phyloP scores from a whole-genome alignment of 805 yeast species.

The Kockiozyma suomiensis region DNA sequence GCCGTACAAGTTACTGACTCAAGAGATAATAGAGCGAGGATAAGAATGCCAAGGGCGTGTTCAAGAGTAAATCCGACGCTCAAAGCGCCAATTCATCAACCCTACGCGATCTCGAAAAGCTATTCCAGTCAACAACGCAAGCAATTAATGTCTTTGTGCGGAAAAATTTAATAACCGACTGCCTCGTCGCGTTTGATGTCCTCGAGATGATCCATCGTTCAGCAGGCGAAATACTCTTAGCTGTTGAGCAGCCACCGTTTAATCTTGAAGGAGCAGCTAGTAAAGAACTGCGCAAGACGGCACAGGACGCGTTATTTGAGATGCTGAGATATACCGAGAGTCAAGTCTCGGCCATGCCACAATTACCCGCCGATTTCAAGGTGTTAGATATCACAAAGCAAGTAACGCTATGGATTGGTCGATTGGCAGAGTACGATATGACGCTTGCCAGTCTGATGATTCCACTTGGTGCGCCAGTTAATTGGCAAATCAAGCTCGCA shows the following conservation, averaged over 20 bases:
- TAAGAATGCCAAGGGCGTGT: slow-evolving; percentile 9
- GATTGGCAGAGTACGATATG: slow-evolving; percentile 59
- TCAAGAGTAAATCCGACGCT: slow-evolving; percentile 14
- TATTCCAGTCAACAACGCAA: slow-evolving; percentile 31
- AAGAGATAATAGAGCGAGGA: slow-evolving; percentile 11
- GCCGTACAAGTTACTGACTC: no score
- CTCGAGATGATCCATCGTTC: slow-evolving; percentile 52
- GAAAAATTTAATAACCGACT: slow-evolving; percentile 50
- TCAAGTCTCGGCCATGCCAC: slow-evolving; percentile 50
- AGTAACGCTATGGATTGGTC: slow-evolving; percentile 65
- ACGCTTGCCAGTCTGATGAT: slow-evolving; percentile 22
- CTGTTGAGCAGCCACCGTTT: slow-evolving; percentile 31
- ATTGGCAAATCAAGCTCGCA: slow-evolving; percentile 20
- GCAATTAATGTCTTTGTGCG: slow-evolving; percentile 41
- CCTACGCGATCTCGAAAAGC: slow-evolving; percentile 34
- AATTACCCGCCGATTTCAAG: slow-evolving; percentile 67
- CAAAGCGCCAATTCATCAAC: slow-evolving; percentile 22
- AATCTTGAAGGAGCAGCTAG: slow-evolving; percentile 28
- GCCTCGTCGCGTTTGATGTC: slow-evolving; percentile 60
- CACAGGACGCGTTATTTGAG: slow-evolving; percentile 53
- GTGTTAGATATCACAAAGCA: slow-evolving; percentile 75
- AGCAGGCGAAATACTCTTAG: slow-evolving; percentile 39
- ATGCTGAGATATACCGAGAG: slow-evolving; percentile 59
- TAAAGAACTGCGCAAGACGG: slow-evolving; percentile 35
- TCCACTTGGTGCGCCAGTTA: slow-evolving; percentile 25